Evolutionary conservation across 768 basidiomycete species (phyloP), one percentile per base, ranked within the genome.

Genomic region (Tulasnella sp.): DNA sequence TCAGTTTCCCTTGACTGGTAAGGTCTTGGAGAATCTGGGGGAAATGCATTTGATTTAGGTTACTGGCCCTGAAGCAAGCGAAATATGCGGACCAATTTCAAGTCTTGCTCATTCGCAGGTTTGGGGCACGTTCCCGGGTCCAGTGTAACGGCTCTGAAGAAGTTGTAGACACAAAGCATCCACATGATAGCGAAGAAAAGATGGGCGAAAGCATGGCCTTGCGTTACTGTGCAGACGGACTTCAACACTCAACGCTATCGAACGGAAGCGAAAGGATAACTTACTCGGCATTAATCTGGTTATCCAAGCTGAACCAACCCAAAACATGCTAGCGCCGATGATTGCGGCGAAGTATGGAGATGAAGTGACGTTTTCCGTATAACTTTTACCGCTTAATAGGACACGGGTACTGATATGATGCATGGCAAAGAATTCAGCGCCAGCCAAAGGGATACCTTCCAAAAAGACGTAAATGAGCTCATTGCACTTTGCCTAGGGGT

Each of bases 261-360:
- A 34, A 65, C 64, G 64, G 64, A 65, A 65, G 6, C 64, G 26
- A 34, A 40, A 62, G 29, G 36, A 39, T 52, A 69, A 81, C 86
- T 76, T 78, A 92, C 91, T 88, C 77, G 84, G 83, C 8, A 94
- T 82, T 19, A 95, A 86, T 41, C 91, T 84, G 2, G 90, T 89
- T 7, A 88, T 79, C 94, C 95, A 98, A 68, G 86, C 87, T 71
- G 86, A 94, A 2, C 86, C 83, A 8, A 96, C 92, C 94, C 94
- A 97, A 41, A 94, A 78, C 78, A 98, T 86, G 3, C 90, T 92
- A 1, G 84, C 92, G 62, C 82, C 85, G 72, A 99, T 97, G 74
- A 99, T 94, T 11, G 92, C 90, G 0, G 93, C 88, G 77, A 98
- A 95, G 80, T 98, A 97, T 0, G 95, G 95, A 71, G 92, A 94